Base-by-base conservation (phyloP, 306 rosid species). In the Malus fusca region DNA sequence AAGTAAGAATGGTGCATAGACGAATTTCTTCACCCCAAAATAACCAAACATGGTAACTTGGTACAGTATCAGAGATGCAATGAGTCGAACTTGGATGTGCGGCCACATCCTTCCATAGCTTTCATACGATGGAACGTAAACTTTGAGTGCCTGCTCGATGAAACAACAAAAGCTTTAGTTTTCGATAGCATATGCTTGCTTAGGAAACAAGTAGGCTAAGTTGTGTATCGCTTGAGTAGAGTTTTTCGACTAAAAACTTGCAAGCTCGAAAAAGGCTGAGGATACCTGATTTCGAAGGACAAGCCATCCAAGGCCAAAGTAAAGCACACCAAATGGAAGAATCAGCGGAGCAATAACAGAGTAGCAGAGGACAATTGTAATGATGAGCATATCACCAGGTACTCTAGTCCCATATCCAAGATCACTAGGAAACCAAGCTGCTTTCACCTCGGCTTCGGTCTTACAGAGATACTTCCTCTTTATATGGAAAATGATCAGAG, bases 51-150 rank as follows among this genome's bases (percentile, higher is more conserved):
- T 92, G 66, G 98, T 90, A 56, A 92, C 66, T 79, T 96, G 99
- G 88, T 79, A 92, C 21, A 96, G 17, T 35, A 92, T 48, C 78
- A 96, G 83, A 72, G 99, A 13, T 62, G 98, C 98, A 6, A 96
- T 68, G 30, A 96, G 62, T 13, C 98, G 96, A 69, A 69, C 71
- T 73, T 70, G 63, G 33, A 96, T 76, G 92, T 96, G 99, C 0
- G 99, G 99, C 99, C 99, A 96, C 85, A 96, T 82, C 83, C 87
- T 96, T 79, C 99, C 98, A 73, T 96, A 79, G 67, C 96, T 90
- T 83, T 92, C 99, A 62, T 87, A 96, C 2, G 91, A n/a, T 58
- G 99, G 98, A 76, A 91, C 88, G 58, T 92, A 90, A 10, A 96
- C 99, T 82, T 90, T 96, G 66, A 96, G 90, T 43, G 91, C 97